Conservation (phyloP, 352 stramenopile species). For the Pythium vanterpoolii region DNA sequence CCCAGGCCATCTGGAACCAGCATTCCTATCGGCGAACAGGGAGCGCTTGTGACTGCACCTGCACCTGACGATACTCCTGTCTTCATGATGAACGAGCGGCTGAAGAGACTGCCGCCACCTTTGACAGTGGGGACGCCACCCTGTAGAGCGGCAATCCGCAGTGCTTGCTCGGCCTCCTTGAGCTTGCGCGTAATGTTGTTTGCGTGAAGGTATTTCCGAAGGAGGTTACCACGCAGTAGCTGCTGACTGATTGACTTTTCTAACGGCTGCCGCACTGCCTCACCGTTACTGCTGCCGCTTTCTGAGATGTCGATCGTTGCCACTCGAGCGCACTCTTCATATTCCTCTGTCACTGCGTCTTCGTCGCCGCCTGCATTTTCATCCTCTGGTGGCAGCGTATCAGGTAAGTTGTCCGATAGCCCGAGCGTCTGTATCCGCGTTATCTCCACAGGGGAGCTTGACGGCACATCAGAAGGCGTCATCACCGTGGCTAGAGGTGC, state of each 20-base stretch:
- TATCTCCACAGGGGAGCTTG: too few relatives aligned
- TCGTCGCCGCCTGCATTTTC: neutral
- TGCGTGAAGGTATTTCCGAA: slow-evolving; percentile 65
- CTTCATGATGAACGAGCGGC: slow-evolving; percentile 23
- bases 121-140: slow-evolving; percentile 18
- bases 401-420: neutral
- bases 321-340: slow-evolving; percentile 26
- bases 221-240: slow-evolving; percentile 49
- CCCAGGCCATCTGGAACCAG: slow-evolving; percentile 15
- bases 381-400: neutral
- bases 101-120: slow-evolving; percentile 11
- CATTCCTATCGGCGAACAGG: neutral
- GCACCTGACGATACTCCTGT: neutral
- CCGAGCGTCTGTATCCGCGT: neutral
- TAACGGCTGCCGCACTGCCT: slow-evolving; percentile 21
- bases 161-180: slow-evolving; percentile 54
- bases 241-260: slow-evolving; percentile 57
- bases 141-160: slow-evolving; percentile 33
- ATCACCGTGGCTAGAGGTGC: neutral
- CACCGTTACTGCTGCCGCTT: neutral
- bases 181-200: slow-evolving; percentile 62
- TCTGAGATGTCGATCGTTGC: slow-evolving; percentile 45
- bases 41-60: neutral
- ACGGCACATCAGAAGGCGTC: neutral
- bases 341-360: neutral